phyloP scores from a whole-genome alignment of 768 basidiomycete species.

The Dacryopinax spathularia region DNA sequence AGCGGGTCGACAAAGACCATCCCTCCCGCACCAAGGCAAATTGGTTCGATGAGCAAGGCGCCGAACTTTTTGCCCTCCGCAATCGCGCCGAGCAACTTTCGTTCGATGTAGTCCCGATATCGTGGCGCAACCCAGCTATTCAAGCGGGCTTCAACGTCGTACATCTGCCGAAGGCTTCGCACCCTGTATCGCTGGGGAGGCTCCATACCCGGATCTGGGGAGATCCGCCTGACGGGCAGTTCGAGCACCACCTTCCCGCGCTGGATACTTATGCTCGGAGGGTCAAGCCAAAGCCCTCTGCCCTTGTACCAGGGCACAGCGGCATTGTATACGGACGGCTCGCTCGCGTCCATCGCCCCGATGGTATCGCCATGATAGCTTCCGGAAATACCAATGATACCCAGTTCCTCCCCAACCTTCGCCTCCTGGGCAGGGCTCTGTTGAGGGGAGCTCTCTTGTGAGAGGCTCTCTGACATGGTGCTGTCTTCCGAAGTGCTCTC shows the following conservation, averaged over 20 bases:
- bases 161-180: no score
- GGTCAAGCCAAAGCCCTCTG: constrained; percentile 86
- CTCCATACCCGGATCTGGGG: no score
- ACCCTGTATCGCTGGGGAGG: no score
- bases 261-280: constrained; percentile 60
- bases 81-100: constrained; percentile 34
- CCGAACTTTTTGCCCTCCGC: constrained; percentile 31
- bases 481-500: no score
- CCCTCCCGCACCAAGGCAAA: constrained; percentile 88
- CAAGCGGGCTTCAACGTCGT: constrained; percentile 53
- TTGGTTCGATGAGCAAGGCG: constrained; percentile 77
- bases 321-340: constrained; percentile 55
- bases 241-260: constrained; percentile 42
- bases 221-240: no score
- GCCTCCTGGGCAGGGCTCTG: background rate
- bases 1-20: constrained; percentile 97
- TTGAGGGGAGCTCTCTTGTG: no score
- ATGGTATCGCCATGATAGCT: constrained; percentile 98
- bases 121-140: constrained; percentile 42
- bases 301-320: constrained; percentile 93
- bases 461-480: no score
- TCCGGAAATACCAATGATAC: constrained; percentile 74
- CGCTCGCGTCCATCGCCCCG: constrained; percentile 91
- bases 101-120: constrained; percentile 49
- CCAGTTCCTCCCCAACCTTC: constrained; percentile 41